phyloP scores from a whole-genome alignment of 169 alveolate species.

The Plasmodium berghei region DNA sequence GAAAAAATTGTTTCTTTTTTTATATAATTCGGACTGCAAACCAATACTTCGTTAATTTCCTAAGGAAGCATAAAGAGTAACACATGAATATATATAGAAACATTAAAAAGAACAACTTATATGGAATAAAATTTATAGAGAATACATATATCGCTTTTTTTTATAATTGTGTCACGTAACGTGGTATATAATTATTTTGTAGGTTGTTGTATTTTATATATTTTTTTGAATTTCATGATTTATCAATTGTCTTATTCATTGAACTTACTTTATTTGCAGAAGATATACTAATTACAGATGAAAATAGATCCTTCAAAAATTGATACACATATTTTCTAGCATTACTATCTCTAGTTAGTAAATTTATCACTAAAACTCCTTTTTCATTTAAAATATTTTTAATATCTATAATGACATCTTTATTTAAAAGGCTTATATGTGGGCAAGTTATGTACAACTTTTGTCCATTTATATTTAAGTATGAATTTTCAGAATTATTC shows the following conservation, averaged over 20 bases:
- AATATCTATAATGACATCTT: slow-evolving; percentile 11
- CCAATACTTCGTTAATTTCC: slow-evolving; percentile 73
- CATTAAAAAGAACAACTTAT: no score
- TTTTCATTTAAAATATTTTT: slow-evolving; percentile 44
- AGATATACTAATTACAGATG: slow-evolving; percentile 33
- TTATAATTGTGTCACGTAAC: neutral
- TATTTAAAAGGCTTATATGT: slow-evolving; percentile 32
- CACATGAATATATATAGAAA: neutral
- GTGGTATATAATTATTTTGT: neutral
- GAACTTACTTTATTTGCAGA: slow-evolving; percentile 48
- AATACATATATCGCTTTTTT: neutral
- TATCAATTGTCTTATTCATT: neutral
- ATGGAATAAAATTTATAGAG: neutral
- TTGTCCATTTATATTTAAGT: slow-evolving; percentile 22
- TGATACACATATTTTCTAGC: slow-evolving; percentile 37
- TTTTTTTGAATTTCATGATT: neutral
- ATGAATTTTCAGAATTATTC: slow-evolving; percentile 62
- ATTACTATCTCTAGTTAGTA: slow-evolving; percentile 47
- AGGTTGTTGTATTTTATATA: neutral
- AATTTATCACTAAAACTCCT: slow-evolving; percentile 59
- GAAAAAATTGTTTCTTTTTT: slow-evolving; percentile 18
- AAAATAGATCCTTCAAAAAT: slow-evolving; percentile 27
- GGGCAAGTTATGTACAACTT: slow-evolving; percentile 65
- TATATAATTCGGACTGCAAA: slow-evolving; percentile 20
- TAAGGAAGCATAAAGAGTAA: neutral